Evolutionary conservation across 2,329 filamentous ascomycete species (phyloP), one percentile per base, ranked within the genome.

Genomic region (Pyricularia sp.): DNA sequence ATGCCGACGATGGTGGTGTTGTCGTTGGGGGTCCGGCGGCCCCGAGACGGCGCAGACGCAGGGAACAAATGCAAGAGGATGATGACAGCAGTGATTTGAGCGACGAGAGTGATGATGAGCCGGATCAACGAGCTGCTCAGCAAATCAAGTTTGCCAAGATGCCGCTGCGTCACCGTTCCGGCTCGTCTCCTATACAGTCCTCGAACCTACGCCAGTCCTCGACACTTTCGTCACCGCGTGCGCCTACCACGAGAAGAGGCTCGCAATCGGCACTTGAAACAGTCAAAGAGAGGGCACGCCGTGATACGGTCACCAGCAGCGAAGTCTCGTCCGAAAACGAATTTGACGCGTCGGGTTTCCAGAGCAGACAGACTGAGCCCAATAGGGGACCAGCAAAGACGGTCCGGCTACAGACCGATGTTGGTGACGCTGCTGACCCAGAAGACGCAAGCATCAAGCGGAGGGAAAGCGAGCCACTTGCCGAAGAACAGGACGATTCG

Each of bases 121-220:
- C 86, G 1, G 90, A 92, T 69, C 85, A 88, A 71, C 79, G 91
- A 68, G 90, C 92, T 64, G 90, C 91, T 2, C 92, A 96, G 76
- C 92, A 96, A 77, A 97, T 98, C 77, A 94, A 94, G 76, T 99
- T 99, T 79, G 89, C 91, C 66, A 98, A 98, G 80, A 94, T 97
- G 92, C 94, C 95, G 0, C 86, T 97, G 63, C 88, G 94, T 33
- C 89, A 88, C 72, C 89, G 94, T 69, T 92, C 94, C 30, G 94
- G 92, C 12, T 97, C 94, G 0, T 97, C 94, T 65, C 94, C 94
- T 3, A 89, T 92, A 55, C 89, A 92, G 72, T 87, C 85, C 17
- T 89, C 88, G 20, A 87, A 85, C 70, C 78, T 88, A 30, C 83
- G 84, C 64, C 88, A 90, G 70, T 82, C 84, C 3, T 80, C 81